Evolutionary conservation across 192 early-diverging fungal genomes (phyloP).

Genomic region (Backusella australiensis): DNA sequence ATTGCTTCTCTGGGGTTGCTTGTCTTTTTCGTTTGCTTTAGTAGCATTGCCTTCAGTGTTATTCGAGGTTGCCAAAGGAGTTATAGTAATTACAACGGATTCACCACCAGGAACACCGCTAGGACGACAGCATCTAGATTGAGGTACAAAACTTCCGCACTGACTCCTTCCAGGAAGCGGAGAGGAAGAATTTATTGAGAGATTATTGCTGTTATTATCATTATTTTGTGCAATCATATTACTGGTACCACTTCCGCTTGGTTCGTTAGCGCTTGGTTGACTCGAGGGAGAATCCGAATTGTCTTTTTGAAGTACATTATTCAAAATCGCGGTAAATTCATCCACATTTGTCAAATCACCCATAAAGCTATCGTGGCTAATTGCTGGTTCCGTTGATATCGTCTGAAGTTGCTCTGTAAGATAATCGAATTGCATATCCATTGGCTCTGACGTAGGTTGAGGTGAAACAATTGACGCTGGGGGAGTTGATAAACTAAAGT

Average conservation of each 20-base stretch:
- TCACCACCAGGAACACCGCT: not conserved
- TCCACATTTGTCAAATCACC: slow-evolving; percentile 8
- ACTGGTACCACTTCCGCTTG: not conserved
- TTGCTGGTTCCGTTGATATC: not conserved
- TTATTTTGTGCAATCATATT: not conserved
- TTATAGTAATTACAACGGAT: slow-evolving; percentile 19
- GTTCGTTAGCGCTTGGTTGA: not conserved
- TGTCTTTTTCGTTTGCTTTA: not conserved
- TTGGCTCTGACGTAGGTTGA: not conserved
- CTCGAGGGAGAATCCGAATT: not conserved
- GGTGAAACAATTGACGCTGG: slow-evolving; percentile 10
- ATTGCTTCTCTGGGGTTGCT: not conserved
- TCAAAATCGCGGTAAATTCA: slow-evolving; percentile 21
- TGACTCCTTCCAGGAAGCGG: not conserved
- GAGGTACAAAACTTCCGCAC: slow-evolving; percentile 12
- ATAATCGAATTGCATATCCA: slow-evolving; percentile 17
- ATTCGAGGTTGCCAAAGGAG: not conserved
- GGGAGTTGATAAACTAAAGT: not conserved
- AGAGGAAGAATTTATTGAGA: not conserved
- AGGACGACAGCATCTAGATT: not conserved
- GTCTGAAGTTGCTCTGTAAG: not conserved
- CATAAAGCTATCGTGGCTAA: not conserved
- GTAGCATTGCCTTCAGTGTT: not conserved
- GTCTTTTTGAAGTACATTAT: slow-evolving; percentile 21
- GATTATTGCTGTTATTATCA: not conserved